A percentile compares a stretch with the other conserved stretches of the same genome.
These are phyloP conservation scores for Cyberlindnera samutprakarnensis DNA, from an alignment of 805 yeast species.

Conservation along the genomic window DNA sequence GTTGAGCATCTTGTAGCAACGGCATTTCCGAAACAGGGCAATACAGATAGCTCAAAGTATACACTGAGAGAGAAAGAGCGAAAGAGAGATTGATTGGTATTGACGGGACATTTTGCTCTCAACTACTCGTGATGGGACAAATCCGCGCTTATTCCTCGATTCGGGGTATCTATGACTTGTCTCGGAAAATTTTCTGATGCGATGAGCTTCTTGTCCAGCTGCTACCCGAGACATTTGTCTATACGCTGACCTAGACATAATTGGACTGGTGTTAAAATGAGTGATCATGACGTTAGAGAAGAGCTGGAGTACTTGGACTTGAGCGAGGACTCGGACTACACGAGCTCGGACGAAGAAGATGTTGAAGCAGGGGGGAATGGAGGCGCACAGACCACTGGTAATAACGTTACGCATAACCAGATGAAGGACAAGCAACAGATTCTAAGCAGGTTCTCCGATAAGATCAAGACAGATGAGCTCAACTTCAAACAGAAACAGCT, in stretches of 20 bases:
- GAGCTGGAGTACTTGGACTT: not conserved
- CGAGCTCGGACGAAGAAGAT: conserved; percentile 1
- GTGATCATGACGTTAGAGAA: too few species aligned
- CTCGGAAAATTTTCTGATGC: not conserved
- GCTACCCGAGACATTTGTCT: too few species aligned
- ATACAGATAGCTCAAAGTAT: too few species aligned
- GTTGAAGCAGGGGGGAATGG: not conserved
- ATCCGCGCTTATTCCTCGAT: conserved; percentile 1
- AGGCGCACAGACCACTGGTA: not conserved
- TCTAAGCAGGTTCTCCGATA: conserved; percentile 54
- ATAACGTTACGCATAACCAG: conserved; percentile 6
- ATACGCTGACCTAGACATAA: too few species aligned
- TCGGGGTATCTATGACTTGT: conserved; percentile 5
- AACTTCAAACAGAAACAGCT: conserved; percentile 48
- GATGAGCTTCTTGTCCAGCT: conserved; percentile 2
- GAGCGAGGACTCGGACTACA: not conserved
- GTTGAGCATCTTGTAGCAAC: conserved; percentile 1
- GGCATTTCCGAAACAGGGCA: too few species aligned
- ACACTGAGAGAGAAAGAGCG: too few species aligned
- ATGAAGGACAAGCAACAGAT: conserved; percentile 37
- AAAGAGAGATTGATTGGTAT: too few species aligned
- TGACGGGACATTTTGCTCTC: too few species aligned
- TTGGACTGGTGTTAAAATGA: too few species aligned
- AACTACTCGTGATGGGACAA: not conserved
- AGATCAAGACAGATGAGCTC: conserved; percentile 56